These are phyloP conservation scores for Auxenochlorella pyrenoidosa DNA, from an alignment of 139 green algal genomes.

Conservation along the genomic window DNA sequence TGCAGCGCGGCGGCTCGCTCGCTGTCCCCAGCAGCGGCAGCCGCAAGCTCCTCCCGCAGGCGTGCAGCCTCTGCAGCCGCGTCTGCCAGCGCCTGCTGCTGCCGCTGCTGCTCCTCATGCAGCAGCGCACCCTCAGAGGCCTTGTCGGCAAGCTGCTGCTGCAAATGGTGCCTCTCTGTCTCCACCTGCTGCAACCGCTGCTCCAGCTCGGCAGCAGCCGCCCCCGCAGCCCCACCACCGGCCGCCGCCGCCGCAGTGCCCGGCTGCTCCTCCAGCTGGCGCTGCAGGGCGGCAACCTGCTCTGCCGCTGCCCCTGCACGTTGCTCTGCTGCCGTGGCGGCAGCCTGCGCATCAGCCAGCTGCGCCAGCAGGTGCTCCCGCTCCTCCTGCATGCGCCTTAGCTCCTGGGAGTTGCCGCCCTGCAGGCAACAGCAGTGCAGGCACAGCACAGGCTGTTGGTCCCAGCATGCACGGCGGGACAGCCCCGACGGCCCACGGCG, in stretches of 20 bases:
- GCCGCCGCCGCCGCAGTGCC: neutral
- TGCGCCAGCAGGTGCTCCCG: slow-evolving; percentile 12
- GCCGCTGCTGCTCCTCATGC: slow-evolving; percentile 17
- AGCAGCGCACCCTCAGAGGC: neutral
- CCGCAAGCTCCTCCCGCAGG: neutral
- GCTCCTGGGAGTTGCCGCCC: neutral
- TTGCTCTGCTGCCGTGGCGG: neutral
- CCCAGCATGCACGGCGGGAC: too few species aligned
- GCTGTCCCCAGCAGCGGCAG: neutral
- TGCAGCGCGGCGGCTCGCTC: neutral
- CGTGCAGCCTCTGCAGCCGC: neutral
- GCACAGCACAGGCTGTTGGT: neutral
- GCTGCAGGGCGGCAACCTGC: neutral
- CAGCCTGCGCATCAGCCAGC: slow-evolving; percentile 6
- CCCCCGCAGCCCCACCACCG: neutral
- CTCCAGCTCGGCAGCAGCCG: neutral
- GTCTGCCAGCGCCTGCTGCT: slow-evolving; percentile 7
- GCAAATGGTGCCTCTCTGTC: neutral
- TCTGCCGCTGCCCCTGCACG: neutral
- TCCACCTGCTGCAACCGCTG: neutral
- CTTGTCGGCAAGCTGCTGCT: slow-evolving; percentile 14
- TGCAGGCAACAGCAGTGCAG: neutral
- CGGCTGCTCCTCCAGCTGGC: neutral
- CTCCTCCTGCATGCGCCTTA: slow-evolving; percentile 26
- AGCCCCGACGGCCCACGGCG: neutral